Evolutionary conservation across 441 rosid species (phyloP).

Genomic region (Gossypium davidsonii): DNA sequence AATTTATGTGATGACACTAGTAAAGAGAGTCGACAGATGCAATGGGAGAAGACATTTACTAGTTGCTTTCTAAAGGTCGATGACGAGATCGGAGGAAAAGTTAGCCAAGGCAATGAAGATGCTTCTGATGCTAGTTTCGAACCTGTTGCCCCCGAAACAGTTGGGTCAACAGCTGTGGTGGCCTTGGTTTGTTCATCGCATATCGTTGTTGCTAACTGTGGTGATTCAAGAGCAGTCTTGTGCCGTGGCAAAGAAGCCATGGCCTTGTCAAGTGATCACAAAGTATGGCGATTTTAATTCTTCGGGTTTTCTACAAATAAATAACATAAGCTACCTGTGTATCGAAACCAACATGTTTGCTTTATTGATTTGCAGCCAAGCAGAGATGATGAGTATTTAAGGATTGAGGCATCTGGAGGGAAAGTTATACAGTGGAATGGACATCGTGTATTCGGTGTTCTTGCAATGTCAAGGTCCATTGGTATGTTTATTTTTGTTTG

Average conservation of each 20-base stretch:
- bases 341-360: slow-evolving; percentile 7
- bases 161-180: slow-evolving; percentile 84
- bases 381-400: slow-evolving; percentile 72
- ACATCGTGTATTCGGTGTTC: slow-evolving; percentile 80
- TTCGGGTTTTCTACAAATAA: background rate
- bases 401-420: slow-evolving; percentile 81
- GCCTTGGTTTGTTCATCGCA: slow-evolving; percentile 78
- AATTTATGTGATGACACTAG: slow-evolving; percentile 28
- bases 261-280: slow-evolving; percentile 71
- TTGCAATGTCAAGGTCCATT: slow-evolving; percentile 85
- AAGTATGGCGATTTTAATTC: slow-evolving; percentile 34
- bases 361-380: slow-evolving; percentile 46
- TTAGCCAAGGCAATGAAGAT: slow-evolving; percentile 23
- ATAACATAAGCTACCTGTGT: background rate
- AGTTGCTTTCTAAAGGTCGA: slow-evolving; percentile 70
- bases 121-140: slow-evolving; percentile 30
- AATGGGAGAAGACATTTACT: slow-evolving; percentile 66
- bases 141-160: slow-evolving; percentile 72
- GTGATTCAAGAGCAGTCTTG: slow-evolving; percentile 81
- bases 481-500: slow-evolving; percentile 37
- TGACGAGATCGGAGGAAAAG: slow-evolving; percentile 62
- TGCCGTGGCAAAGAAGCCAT: slow-evolving; percentile 70
- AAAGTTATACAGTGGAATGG: slow-evolving; percentile 87
- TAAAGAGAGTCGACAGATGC: slow-evolving; percentile 40
- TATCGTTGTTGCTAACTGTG: slow-evolving; percentile 72